Evolutionary conservation across 2,329 filamentous ascomycete species (phyloP).

Genomic region (Amauroascus niger): DNA sequence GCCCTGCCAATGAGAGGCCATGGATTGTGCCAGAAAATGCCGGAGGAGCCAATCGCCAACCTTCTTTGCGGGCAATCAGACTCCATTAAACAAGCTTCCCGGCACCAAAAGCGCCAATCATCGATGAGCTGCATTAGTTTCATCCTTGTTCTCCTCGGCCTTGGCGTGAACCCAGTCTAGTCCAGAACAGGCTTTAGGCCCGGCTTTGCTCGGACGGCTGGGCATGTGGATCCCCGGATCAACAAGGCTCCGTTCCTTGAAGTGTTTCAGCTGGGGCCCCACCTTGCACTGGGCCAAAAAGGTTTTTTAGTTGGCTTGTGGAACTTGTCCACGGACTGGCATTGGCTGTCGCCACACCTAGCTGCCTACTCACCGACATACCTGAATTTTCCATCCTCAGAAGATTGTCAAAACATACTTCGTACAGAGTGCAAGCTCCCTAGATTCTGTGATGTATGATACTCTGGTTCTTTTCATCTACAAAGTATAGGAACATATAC

Average conservation of each 20-base stretch:
- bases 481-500: too few relatives aligned
- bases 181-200: background rate
- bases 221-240: background rate
- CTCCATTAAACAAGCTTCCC: background rate
- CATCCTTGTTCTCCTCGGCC: background rate
- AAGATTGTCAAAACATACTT: too few relatives aligned
- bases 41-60: slow-evolving; percentile 3
- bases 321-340: too few relatives aligned
- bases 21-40: background rate
- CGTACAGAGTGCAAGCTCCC: too few relatives aligned
- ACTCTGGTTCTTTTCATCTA: too few relatives aligned
- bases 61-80: background rate
- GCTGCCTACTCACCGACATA: too few relatives aligned
- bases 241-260: background rate
- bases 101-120: slow-evolving; percentile 3
- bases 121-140: background rate
- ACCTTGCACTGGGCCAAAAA: too few relatives aligned
- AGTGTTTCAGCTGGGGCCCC: too few relatives aligned
- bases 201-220: background rate
- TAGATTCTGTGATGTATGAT: too few relatives aligned
- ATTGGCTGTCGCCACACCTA: too few relatives aligned
- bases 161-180: background rate
- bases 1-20: background rate
- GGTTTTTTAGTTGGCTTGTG: too few relatives aligned
- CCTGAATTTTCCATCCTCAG: too few relatives aligned